Evolutionary conservation across 2,329 filamentous ascomycete species (phyloP).

Genomic region (Drechslerella dactyloides): DNA sequence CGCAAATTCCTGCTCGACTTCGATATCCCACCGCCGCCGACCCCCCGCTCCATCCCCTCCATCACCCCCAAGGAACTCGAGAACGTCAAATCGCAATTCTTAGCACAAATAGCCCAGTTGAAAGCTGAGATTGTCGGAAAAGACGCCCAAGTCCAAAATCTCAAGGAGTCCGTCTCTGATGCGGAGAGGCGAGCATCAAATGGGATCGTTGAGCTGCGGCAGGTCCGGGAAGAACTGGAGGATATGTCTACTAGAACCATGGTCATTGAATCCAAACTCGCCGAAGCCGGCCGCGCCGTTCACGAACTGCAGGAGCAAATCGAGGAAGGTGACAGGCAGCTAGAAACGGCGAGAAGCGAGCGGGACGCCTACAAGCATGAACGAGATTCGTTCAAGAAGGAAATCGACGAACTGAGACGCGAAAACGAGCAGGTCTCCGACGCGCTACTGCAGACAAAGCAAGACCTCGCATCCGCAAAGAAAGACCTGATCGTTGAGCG

Average conservation of each 20-base stretch:
- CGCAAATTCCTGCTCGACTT: slow-evolving; percentile 78
- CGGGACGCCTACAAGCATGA: slow-evolving; percentile 49
- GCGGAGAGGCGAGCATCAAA: slow-evolving; percentile 84
- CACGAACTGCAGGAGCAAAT: slow-evolving; percentile 63
- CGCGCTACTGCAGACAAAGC: slow-evolving; percentile 35
- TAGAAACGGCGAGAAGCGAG: slow-evolving; percentile 33
- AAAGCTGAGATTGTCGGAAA: slow-evolving; percentile 90
- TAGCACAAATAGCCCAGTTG: slow-evolving; percentile 92
- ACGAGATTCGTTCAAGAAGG: slow-evolving; percentile 45
- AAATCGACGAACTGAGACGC: slow-evolving; percentile 50
- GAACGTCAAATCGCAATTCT: slow-evolving; percentile 84
- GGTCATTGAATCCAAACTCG: slow-evolving; percentile 74
- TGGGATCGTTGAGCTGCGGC: slow-evolving; percentile 65
- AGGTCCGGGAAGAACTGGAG: slow-evolving; percentile 61
- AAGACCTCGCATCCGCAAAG: slow-evolving; percentile 44
- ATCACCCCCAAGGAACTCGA: slow-evolving; percentile 93
- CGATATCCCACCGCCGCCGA: slow-evolving; percentile 91
- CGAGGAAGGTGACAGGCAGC: slow-evolving; percentile 29
- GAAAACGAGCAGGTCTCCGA: slow-evolving; percentile 49
- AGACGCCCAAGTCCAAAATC: slow-evolving; percentile 84
- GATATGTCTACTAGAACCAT: slow-evolving; percentile 64
- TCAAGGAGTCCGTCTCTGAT: slow-evolving; percentile 86
- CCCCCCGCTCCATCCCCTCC: slow-evolving; percentile 86
- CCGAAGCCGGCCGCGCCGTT: slow-evolving; percentile 62
- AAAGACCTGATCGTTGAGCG: slow-evolving; percentile 46